These are phyloP conservation scores for Mentha longifolia DNA, from an alignment of 257 asterid genomes.

Conservation along the genomic window DNA sequence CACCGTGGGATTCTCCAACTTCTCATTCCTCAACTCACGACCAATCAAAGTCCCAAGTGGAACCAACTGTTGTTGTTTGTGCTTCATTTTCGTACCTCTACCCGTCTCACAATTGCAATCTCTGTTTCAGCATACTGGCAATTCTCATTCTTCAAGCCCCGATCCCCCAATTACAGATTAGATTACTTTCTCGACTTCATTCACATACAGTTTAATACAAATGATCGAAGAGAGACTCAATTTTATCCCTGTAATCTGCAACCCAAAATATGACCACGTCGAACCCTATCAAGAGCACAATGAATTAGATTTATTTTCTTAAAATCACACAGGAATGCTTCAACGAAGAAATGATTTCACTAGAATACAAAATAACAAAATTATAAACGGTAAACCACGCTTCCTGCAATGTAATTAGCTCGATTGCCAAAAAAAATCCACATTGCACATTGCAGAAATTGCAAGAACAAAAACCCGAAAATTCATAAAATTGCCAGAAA, in stretches of 20 bases:
- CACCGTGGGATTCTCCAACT: constrained; percentile 72
- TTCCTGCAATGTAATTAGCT: constrained; percentile 7
- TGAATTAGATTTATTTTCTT: neutral
- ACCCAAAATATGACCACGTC: neutral
- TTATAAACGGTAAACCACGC: neutral
- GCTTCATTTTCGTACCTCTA: constrained; percentile 72
- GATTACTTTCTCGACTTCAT: constrained; percentile 10
- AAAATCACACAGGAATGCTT: neutral
- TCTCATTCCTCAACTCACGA: constrained; percentile 76
- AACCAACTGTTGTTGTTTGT: constrained; percentile 64
- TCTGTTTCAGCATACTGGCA: constrained; percentile 47
- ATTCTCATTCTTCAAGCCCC: constrained; percentile 45
- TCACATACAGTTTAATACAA: constrained; percentile 1
- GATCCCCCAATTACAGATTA: constrained; percentile 30
- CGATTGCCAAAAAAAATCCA: neutral
- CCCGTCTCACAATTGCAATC: constrained; percentile 54
- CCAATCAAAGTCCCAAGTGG: constrained; percentile 83
- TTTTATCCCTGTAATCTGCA: constrained; percentile 15
- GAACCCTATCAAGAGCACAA: constrained; percentile 13
- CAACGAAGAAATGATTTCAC: neutral
- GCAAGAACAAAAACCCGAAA: neutral
- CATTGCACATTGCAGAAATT: constrained; percentile 2
- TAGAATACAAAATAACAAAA: constrained; percentile 7
- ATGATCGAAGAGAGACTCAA: constrained; percentile 16
- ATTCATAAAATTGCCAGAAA: neutral